Evolutionary conservation across 805 yeast genomes (phyloP).

Genomic region (Hanseniaspora clermontiae): DNA sequence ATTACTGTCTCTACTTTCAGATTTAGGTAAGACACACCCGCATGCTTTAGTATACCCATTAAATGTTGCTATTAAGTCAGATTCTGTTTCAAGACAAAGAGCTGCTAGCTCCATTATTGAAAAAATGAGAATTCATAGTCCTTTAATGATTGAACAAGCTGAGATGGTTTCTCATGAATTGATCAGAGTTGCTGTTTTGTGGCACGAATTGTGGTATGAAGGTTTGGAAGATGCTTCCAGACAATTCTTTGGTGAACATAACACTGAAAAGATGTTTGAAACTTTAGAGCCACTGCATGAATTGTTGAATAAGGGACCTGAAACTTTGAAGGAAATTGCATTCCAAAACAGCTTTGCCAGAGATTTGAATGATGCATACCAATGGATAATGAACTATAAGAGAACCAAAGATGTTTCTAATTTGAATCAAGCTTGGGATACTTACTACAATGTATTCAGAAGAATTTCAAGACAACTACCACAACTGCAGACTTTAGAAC

Average conservation of each 20-base stretch:
- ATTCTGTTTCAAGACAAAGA: slow-evolving; percentile 72
- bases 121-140: slow-evolving; percentile 79
- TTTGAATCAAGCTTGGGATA: slow-evolving; percentile 95
- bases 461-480: slow-evolving; percentile 81
- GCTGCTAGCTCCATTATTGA: slow-evolving; percentile 89
- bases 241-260: slow-evolving; percentile 83
- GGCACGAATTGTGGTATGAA: slow-evolving; percentile 98
- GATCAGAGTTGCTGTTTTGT: slow-evolving; percentile 84
- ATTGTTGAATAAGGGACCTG: slow-evolving; percentile 75
- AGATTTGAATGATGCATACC: slow-evolving; percentile 82
- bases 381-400: slow-evolving; percentile 80
- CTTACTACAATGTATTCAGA: slow-evolving; percentile 85
- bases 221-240: slow-evolving; percentile 94
- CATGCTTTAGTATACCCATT: slow-evolving; percentile 92
- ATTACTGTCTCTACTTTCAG: slow-evolving; percentile 65
- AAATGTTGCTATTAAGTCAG: slow-evolving; percentile 91
- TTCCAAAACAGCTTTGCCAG: slow-evolving; percentile 89
- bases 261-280: slow-evolving; percentile 86
- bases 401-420: slow-evolving; percentile 77
- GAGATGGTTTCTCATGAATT: slow-evolving; percentile 88
- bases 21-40: slow-evolving; percentile 89
- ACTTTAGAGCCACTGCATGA: slow-evolving; percentile 81
- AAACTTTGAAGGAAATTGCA: slow-evolving; percentile 82
- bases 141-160: slow-evolving; percentile 77
- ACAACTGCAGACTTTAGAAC: slow-evolving; percentile 69